Evolutionary conservation across 345 rosid species (phyloP).

Genomic region (Gossypium rotundifolium): DNA sequence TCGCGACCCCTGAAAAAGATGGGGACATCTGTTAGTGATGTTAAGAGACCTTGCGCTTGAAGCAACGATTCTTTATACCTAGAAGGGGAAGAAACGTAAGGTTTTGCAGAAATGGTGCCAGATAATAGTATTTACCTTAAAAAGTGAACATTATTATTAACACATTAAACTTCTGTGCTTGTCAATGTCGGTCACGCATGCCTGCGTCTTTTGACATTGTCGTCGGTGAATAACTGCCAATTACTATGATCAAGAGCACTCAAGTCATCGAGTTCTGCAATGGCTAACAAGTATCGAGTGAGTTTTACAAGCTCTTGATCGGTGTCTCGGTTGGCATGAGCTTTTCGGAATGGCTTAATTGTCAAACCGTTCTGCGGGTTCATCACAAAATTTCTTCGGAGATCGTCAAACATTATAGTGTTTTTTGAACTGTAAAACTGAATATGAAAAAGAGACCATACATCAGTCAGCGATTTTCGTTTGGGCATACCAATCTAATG

Average conservation of each 20-base stretch:
- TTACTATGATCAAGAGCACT: constrained; percentile 63
- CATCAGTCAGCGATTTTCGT: background rate
- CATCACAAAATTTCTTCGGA: constrained; percentile 85
- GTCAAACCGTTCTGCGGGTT: constrained; percentile 86
- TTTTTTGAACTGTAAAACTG: constrained; percentile 76
- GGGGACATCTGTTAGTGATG: background rate
- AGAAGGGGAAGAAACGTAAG: background rate
- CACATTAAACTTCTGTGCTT: constrained; percentile 11
- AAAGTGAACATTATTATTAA: constrained; percentile 2
- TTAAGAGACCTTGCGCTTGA: background rate
- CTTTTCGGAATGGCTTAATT: constrained; percentile 80
- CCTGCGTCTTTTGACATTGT: constrained; percentile 63
- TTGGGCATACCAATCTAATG: background rate
- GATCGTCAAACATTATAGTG: constrained; percentile 97
- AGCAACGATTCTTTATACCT: background rate
- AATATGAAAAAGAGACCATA: constrained; percentile 3
- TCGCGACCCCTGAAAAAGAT: background rate
- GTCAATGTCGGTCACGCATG: constrained; percentile 29
- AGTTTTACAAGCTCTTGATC: constrained; percentile 87
- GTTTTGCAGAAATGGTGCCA: background rate
- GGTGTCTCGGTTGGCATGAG: constrained; percentile 75
- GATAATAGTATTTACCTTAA: constrained; percentile 19
- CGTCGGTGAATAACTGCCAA: constrained; percentile 70
- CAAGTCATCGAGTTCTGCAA: constrained; percentile 77
- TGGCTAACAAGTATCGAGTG: constrained; percentile 75